These are phyloP conservation scores for Alloteropsis semialata DNA, from an alignment of 176 grass and related monocot genomes.

Conservation along the genomic window DNA sequence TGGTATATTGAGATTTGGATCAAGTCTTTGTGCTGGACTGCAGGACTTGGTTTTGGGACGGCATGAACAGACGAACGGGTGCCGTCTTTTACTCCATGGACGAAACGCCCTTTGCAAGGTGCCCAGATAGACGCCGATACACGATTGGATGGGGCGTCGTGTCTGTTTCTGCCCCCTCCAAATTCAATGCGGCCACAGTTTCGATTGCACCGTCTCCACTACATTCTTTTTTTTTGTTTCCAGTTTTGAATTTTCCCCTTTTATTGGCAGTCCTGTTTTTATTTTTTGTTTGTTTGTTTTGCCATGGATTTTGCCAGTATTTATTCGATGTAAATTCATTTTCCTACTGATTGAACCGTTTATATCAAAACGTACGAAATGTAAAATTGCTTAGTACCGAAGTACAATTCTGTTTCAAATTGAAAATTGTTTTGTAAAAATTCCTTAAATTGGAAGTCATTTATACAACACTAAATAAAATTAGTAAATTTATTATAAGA, in stretches of 20 bases:
- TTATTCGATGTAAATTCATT: too few relatives aligned
- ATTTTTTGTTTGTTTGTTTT: background rate
- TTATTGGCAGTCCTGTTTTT: background rate
- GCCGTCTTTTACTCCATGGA: constrained; percentile 24
- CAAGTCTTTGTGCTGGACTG: background rate
- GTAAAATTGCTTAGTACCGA: too few relatives aligned
- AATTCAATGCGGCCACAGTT: constrained; percentile 36
- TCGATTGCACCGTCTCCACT: background rate
- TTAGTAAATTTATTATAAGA: too few relatives aligned
- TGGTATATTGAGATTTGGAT: background rate
- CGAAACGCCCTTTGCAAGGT: constrained; percentile 48
- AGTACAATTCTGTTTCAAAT: too few relatives aligned
- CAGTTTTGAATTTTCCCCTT: too few relatives aligned
- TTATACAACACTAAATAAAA: too few relatives aligned
- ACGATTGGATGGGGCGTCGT: constrained; percentile 45
- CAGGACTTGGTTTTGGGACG: background rate
- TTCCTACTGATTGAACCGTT: too few relatives aligned
- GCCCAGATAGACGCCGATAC: constrained; percentile 39
- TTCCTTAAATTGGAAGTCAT: too few relatives aligned
- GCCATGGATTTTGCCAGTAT: too few relatives aligned
- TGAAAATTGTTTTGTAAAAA: too few relatives aligned
- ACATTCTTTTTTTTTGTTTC: too few relatives aligned
- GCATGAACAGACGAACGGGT: constrained; percentile 51
- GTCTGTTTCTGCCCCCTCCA: background rate
- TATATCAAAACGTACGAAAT: too few relatives aligned